Base-by-base conservation (phyloP, 768 basidiomycete genomes). In the Trametes punicea region DNA sequence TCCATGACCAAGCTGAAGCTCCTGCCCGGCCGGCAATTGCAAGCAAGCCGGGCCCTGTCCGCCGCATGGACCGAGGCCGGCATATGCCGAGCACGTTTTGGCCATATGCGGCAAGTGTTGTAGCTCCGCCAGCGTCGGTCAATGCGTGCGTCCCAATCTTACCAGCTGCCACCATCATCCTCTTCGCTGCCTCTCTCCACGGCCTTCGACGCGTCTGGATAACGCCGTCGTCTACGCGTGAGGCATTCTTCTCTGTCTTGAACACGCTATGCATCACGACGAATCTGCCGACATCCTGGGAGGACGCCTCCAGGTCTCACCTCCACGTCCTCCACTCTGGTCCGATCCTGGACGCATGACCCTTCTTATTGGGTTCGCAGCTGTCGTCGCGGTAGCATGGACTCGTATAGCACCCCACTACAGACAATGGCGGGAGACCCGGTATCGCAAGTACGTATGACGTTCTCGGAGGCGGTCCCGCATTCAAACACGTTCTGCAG, bases 261-360 rank as follows among this genome's bases (percentile, higher is more conserved):
- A 60, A 48, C 51, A 59, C 65, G 66, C 67, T 70, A 89, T 88
- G 86, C 76, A 78, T 66, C 42, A 46, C 45, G 78, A 75, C 74
- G 86, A 89, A 66, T 77, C 77, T 54, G 79, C 82, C 62, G 88
- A 90, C 73, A 88, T 90, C 57, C 80, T 90, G 11, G 87, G 86
- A 56, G 80, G 81, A 47, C 74, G 74, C 53, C 62, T 69, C 26
- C 67, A 63, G 16, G 67, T 71, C 29, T 66, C 64, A 67, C 59
- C 68, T 67, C 60, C 76, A 72, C 62, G 64, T 69, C 25, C 67
- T 72, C 58, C 63, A 77, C 53, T 62, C 65, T 68, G 59, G 72
- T 57, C 60, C 33, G 51, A 55, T 44, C 51, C 60, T 45, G 51
- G 51, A 16, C 57, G 49, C 48, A 52, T 56, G 39, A 51, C 47